phyloP scores from a whole-genome alignment of 192 early-diverging fungal genomes.

The Backusella tarrabulga region DNA sequence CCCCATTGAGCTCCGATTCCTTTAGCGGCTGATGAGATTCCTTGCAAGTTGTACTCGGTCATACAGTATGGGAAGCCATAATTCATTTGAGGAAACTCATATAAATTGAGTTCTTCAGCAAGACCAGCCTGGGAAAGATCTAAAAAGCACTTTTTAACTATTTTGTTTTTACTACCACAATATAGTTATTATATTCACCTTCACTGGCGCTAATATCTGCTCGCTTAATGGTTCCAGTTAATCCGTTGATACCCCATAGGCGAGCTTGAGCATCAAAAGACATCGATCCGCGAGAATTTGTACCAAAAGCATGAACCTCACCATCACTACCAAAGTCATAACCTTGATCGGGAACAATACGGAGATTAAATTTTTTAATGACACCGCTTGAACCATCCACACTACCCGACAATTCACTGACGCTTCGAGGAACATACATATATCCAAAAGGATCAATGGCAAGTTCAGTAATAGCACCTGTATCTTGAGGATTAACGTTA shows the following conservation, averaged over 20 bases:
- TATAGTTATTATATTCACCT: not conserved
- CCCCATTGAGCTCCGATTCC: constrained; percentile 11
- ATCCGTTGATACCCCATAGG: constrained; percentile 26
- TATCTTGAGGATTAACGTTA: constrained; percentile 17
- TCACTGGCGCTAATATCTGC: constrained; percentile 8
- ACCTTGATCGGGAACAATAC: constrained; percentile 12
- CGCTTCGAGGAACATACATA: constrained; percentile 21
- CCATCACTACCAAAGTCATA: constrained; percentile 32
- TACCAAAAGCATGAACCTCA: constrained; percentile 19
- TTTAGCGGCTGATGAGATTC: not conserved
- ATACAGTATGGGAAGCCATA: constrained; percentile 30
- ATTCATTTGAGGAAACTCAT: constrained; percentile 14
- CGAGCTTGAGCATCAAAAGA: constrained; percentile 31
- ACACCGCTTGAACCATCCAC: constrained; percentile 2
- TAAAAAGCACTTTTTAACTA: not conserved
- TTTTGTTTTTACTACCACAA: not conserved
- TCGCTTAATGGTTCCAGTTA: not conserved
- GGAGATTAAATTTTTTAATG: constrained; percentile 30
- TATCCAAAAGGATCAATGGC: constrained; percentile 30
- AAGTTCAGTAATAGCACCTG: constrained; percentile 11
- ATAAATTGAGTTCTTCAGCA: constrained; percentile 29
- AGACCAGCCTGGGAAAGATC: not conserved
- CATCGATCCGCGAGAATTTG: constrained; percentile 25
- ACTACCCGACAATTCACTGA: not conserved
- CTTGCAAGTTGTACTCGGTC: constrained; percentile 9